Evolutionary conservation across 805 yeast genomes (phyloP), one percentile per base, ranked within the genome.

Genomic region (Hanseniaspora taiwanica): DNA sequence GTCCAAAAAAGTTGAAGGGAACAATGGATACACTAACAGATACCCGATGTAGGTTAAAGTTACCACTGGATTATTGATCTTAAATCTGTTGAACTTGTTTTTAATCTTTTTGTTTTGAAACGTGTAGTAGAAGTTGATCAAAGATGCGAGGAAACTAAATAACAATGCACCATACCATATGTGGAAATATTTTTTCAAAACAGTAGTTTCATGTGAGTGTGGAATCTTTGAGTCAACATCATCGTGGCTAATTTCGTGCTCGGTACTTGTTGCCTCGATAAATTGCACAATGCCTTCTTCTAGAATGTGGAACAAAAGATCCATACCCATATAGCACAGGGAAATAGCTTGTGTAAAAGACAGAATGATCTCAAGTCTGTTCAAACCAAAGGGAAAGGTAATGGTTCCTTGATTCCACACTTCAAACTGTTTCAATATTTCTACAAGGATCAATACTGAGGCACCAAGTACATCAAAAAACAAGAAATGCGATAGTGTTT

Each of bases 381-480:
- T 94, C 20, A 89, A 64, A 0, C 97, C 98, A 65, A 89, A 89
- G 1, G 98, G 98, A 47, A 76, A 81, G 12, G 78, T 76, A 24
- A 91, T 65, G 1, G 94, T 81, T 6, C 87, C 73, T 42, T 72
- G 74, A 47, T 73, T 76, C 96, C 97, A 91, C 5, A 81, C 93
- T 47, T 84, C 93, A 59, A 89, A 89, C 54, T 87, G 91, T n/a
- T 84, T 71, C 72, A 89, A 71, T 10, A 85, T 69, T 44, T 80
- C 85, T 6, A 85, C 95, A 14, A 71, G 58, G 0, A 81, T 80
- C 2, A 79, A 68, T 13, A 81, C 66, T 1, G 78, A 51, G 32
- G 85, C 80, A 1, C 93, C 86, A 27, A 86, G 60, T 0, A 94
- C 74, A 58, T 89, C 96, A 58, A 85, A 89, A 44, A 86, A 80